These are phyloP conservation scores for Boletellus sp. DNA, from an alignment of 1,284 basidiomycete species.

Conservation along the genomic window DNA sequence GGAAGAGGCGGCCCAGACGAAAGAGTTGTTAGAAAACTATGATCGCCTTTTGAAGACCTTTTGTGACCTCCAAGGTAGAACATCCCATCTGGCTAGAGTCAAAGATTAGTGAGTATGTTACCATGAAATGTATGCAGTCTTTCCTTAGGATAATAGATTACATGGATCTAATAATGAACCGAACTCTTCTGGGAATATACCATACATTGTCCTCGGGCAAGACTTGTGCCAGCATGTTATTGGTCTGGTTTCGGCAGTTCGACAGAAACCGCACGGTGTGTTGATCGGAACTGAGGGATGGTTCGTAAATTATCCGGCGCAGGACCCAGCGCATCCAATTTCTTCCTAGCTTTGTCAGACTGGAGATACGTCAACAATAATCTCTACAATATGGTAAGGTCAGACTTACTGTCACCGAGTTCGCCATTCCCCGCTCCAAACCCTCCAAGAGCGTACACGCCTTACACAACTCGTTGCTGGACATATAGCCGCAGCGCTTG, in stretches of 20 bases:
- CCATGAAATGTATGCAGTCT: not conserved
- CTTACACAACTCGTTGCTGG: constrained; percentile 90
- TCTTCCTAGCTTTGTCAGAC: constrained; percentile 65
- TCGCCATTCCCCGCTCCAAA: constrained; percentile 79
- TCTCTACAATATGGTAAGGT: not conserved
- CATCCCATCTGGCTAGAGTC: constrained; percentile 13
- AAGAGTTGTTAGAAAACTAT: constrained; percentile 49
- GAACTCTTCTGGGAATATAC: not conserved
- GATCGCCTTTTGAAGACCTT: constrained; percentile 41
- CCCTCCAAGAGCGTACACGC: constrained; percentile 89
- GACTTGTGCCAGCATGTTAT: not conserved
- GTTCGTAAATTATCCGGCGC: constrained; percentile 58
- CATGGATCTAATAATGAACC: constrained; percentile 1
- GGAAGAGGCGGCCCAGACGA: constrained; percentile 39
- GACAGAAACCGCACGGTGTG: constrained; percentile 30
- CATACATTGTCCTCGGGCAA: not conserved
- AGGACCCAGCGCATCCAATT: constrained; percentile 57
- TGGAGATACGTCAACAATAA: constrained; percentile 21
- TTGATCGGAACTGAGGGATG: constrained; percentile 58
- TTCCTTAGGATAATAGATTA: not conserved
- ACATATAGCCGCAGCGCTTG: constrained; percentile 87
- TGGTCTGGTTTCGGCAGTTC: constrained; percentile 20
- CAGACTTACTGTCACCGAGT: constrained; percentile 59
- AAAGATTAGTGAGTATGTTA: not conserved
- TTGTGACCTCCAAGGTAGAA: constrained; percentile 27